Evolutionary conservation across 345 rosid species (phyloP).

Genomic region (Nasturtium officinale): DNA sequence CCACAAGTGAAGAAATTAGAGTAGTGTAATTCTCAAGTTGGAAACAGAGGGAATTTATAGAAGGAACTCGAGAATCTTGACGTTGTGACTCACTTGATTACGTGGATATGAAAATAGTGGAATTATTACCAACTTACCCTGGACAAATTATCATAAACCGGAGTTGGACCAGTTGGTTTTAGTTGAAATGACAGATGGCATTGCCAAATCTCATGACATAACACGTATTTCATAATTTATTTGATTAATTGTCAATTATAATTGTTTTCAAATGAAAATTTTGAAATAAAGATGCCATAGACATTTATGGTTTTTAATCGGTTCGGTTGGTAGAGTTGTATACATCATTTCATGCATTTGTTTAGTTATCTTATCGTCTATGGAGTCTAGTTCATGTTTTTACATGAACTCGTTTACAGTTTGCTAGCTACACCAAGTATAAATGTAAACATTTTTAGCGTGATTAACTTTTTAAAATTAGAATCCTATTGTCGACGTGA

Average conservation of each 20-base stretch:
- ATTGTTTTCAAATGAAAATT: background rate
- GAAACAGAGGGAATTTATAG: constrained; percentile 30
- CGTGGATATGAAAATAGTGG: constrained; percentile 17
- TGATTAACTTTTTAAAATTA: background rate
- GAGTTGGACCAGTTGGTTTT: background rate
- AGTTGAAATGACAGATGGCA: background rate
- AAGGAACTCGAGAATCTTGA: background rate
- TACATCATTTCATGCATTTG: background rate
- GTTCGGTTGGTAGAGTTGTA: background rate
- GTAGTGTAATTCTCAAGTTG: constrained; percentile 8
- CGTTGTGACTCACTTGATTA: constrained; percentile 24
- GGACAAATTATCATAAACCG: background rate
- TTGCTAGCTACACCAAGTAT: background rate
- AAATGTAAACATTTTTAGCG: background rate
- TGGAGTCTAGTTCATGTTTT: background rate
- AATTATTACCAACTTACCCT: constrained; percentile 11
- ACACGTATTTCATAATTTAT: background rate
- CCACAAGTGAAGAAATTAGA: constrained; percentile 2
- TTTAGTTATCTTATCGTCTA: background rate
- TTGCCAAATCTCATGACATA: background rate
- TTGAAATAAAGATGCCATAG: background rate
- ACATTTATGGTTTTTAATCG: background rate
- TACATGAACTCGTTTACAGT: background rate
- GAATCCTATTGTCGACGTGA: constrained; percentile 8
- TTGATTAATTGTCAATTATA: background rate